A percentile compares a stretch with the other conserved stretches of the same genome.
These are phyloP conservation scores for Cytospora paraplurivora DNA, from an alignment of 2,329 filamentous ascomycete species.

Conservation along the genomic window DNA sequence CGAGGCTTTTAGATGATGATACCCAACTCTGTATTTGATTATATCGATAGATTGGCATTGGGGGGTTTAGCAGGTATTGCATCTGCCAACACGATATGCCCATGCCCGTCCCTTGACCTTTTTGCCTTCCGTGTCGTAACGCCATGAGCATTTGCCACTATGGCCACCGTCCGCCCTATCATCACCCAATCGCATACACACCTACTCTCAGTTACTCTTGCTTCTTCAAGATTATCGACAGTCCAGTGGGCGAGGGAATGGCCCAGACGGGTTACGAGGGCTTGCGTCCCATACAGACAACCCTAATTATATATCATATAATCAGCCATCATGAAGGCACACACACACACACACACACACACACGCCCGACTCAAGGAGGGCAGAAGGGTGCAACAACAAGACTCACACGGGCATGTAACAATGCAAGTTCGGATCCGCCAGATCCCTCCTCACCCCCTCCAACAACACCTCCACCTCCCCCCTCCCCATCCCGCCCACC, in stretches of 20 bases:
- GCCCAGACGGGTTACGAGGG: neutral
- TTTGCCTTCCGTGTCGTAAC: neutral
- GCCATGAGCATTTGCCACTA: neutral
- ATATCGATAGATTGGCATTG: slow-evolving; percentile 8
- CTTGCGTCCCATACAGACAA: slow-evolving; percentile 7
- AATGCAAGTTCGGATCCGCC: too few species aligned
- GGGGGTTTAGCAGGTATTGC: slow-evolving; percentile 1
- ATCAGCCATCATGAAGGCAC: too few species aligned
- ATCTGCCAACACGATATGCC: neutral
- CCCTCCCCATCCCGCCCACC: too few species aligned
- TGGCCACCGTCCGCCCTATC: neutral
- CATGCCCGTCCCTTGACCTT: neutral
- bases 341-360: neutral
- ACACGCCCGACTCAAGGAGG: neutral
- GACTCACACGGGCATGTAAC: too few species aligned
- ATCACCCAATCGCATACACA: too few species aligned
- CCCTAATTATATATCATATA: too few species aligned
- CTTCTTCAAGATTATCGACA: too few species aligned
- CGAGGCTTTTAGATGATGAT: slow-evolving; percentile 7
- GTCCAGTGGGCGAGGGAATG: too few species aligned
- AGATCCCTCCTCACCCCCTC: too few species aligned
- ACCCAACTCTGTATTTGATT: slow-evolving; percentile 15
- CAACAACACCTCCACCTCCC: too few species aligned
- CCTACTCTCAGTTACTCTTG: too few species aligned
- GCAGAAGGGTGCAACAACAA: too few species aligned